phyloP scores from a whole-genome alignment of 2,329 filamentous ascomycete genomes.

The Fusarium subtropicale region DNA sequence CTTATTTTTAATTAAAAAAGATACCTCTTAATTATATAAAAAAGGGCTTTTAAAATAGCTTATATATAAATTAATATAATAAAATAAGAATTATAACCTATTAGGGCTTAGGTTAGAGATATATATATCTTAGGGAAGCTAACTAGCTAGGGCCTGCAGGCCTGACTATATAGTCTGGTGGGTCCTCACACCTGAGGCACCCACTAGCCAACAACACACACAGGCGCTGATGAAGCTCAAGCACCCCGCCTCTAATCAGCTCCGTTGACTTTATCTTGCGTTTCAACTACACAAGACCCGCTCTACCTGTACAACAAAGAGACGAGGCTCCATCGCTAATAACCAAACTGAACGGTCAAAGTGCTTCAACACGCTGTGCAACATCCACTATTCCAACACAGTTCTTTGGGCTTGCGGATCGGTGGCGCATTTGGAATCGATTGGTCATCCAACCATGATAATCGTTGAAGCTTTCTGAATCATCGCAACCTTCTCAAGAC shows the following conservation, averaged over 20 bases:
- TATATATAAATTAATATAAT: no score
- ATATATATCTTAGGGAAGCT: no score
- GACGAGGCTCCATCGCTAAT: not conserved
- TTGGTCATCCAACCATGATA: not conserved
- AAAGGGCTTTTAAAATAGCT: no score
- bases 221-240: conserved; percentile 23
- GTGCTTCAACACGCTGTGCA: not conserved
- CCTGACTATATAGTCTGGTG: no score
- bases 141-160: no score
- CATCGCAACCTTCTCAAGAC: not conserved
- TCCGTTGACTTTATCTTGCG: not conserved
- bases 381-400: not conserved
- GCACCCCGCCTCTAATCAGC: conserved; percentile 28
- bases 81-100: no score
- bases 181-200: no score
- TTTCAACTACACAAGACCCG: not conserved
- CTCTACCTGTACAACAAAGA: not conserved
- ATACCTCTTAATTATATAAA: no score
- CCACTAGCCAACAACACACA: no score
- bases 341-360: not conserved
- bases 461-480: not conserved
- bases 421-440: not conserved
- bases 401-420: not conserved
- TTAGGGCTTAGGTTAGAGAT: no score
- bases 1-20: no score